Percentiles rank a stretch among this genome's conserved stretches.
Conservation (phyloP, 2,329 filamentous ascomycete genomes). For the Teratosphaeria epicoccoides region DNA sequence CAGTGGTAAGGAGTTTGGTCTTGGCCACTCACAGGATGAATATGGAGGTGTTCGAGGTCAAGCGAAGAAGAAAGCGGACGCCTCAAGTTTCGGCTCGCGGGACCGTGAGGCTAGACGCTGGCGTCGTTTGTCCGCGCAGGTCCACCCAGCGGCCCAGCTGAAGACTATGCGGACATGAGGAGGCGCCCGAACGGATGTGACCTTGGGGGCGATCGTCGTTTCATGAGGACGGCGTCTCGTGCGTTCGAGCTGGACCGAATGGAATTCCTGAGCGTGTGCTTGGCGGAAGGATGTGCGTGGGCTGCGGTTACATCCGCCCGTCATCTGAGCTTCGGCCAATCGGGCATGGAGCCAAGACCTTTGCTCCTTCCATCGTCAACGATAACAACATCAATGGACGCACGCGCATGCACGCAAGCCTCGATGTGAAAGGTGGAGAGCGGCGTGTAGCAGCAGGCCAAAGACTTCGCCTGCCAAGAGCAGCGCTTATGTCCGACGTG, state of each 20-base stretch:
- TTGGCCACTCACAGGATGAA: conserved; percentile 1
- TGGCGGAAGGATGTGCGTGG: background rate
- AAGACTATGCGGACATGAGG: background rate
- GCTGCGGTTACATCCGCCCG: background rate
- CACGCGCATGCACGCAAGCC: background rate
- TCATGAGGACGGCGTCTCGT: conserved; percentile 2
- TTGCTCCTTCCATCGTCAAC: background rate
- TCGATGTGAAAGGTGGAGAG: background rate
- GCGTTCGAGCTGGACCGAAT: background rate
- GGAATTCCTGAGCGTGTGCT: background rate
- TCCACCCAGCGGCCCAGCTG: background rate
- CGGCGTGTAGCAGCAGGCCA: background rate
- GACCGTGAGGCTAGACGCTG: background rate
- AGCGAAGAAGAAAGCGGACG: background rate
- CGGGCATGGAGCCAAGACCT: background rate
- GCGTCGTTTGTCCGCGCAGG: background rate
- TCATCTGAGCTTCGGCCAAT: background rate
- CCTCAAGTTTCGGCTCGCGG: background rate
- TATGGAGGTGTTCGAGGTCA: background rate
- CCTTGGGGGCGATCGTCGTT: background rate
- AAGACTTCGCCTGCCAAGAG: background rate
- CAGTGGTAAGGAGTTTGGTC: background rate
- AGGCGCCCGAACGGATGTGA: background rate
- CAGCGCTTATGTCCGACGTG: background rate
- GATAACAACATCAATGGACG: background rate